Percentiles rank a stretch among this genome's conserved stretches.
These are phyloP conservation scores for Rhizopus delemar DNA, from an alignment of 371 early-diverging fungal genomes.

Conservation along the genomic window DNA sequence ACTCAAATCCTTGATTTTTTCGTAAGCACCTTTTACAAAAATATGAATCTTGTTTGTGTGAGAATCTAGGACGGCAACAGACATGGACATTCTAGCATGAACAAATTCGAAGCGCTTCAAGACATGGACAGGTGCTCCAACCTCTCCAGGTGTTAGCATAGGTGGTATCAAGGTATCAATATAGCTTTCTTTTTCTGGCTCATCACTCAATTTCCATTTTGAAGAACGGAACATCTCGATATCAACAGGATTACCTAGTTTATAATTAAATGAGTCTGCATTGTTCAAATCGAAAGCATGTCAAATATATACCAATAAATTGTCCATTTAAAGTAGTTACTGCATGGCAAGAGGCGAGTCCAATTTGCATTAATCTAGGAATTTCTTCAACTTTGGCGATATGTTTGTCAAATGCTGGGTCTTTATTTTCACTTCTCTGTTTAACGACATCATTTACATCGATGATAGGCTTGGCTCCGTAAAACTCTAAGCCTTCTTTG, in stretches of 20 bases:
- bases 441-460: constrained; percentile 35
- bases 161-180: constrained; percentile 51
- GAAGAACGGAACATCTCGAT: constrained; percentile 88
- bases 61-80: constrained; percentile 68
- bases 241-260: constrained; percentile 80
- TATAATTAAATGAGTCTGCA: not conserved
- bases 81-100: constrained; percentile 82
- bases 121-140: constrained; percentile 44
- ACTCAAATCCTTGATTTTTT: constrained; percentile 68
- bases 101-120: constrained; percentile 87
- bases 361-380: constrained; percentile 55
- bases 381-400: constrained; percentile 35
- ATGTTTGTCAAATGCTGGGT: constrained; percentile 31
- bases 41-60: constrained; percentile 61
- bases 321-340: constrained; percentile 70
- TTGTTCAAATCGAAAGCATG: not conserved
- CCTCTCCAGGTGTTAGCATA: constrained; percentile 19
- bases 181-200: constrained; percentile 30
- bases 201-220: constrained; percentile 42
- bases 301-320: constrained; percentile 42
- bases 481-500: constrained; percentile 64
- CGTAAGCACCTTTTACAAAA: constrained; percentile 86
- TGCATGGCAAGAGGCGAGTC: constrained; percentile 82
- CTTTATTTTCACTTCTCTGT: constrained; percentile 17
- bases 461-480: constrained; percentile 43